Base-by-base conservation (phyloP, 805 yeast species). In the Yamadazyma paraphyllophila region DNA sequence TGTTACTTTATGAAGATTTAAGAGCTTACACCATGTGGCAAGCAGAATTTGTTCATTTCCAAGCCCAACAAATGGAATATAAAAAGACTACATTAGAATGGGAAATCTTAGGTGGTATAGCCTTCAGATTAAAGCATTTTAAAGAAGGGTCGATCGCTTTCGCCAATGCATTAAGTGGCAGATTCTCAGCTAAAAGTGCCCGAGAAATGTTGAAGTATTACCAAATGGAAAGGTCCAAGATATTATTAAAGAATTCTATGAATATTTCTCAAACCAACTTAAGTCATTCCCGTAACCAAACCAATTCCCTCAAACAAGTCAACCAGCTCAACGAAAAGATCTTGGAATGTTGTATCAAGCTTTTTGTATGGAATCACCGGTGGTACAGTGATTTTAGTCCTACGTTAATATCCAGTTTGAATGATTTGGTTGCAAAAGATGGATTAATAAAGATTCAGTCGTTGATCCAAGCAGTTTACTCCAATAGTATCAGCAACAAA, bases 351-450 rank as follows among this genome's bases (percentile, higher is more conserved):
- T 66, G 82, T 46, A 88, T 91, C 30, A 86, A 85, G 57, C 69
- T 94, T 43, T 69, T 85, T n/a, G 96, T 94, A n/a, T 95, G 98
- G 97, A 86, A 89, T 60, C 97, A 91, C 65, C 80, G 99, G 60
- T 94, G 99, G 99, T 95, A 92, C 67, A 79, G 83, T 52, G 97
- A 92, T 53, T 92, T 90, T 60, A 83, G 95, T 7, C 87, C 95
- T 15, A 71, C 71, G 39, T 69, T 89, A 39, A 60, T 82, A n/a
- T 61, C 67, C n/a, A 68, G 81, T 0, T 66, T 90, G 48, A 68
- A 78, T 15, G 77, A 74, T 44, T 70, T 89, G 45, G 82, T 88
- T 17, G 80, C 80, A 34, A 84, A 83, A 57, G 89, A 87, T 55
- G 97, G 97, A 0, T 65, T 85, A 36, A 80, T 85, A 26, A 90